Base-by-base conservation (phyloP, 2,329 filamentous ascomycete species). In the Leptoxyphium fumago region DNA sequence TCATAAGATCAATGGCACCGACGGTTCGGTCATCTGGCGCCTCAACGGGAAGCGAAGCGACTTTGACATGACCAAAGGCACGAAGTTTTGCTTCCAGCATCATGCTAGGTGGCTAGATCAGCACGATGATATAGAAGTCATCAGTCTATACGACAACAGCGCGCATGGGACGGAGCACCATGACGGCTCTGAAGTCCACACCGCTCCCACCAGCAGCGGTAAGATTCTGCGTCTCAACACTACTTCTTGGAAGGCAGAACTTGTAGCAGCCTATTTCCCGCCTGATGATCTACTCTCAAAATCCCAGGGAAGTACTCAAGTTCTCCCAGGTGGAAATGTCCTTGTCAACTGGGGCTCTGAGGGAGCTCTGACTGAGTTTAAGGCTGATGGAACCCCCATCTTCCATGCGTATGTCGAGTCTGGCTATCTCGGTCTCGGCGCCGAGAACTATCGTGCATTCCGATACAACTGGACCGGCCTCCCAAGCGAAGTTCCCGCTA, bases 291-390 rank as follows among this genome's bases (percentile, higher is more conserved):
- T 73, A 6, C 58, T 64, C 0, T 64, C 69, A 32, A 66, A 63
- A 38, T 71, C 69, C 0, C 67, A 70, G 47, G 67, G 67, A 1
- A 66, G 61, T 44, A 66, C 67, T 5, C 72, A 77, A 46, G 50
- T 70, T 2, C 61, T 76, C 0, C 64, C 67, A 3, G 67, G 67
- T 38, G 67, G 66, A 17, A 70, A 74, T 44, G 66, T 68, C 5
- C 54, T 77, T 11, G 64, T 77, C 17, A 69, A 70, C 46, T 77
- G 72, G 71, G 72, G 73, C 2, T 52, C 59, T 29, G 46, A 52
- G 13, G 50, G 50, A 0, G 54, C 61, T 13, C 52, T 58, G 2
- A 62, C 63, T 1, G 62, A 65, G 43, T 43, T 66, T 48, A 57
- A 59, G 0, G 46, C 56, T 1, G 61, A 66, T n/a, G 71, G 71